These are phyloP conservation scores for Rosa multiflora DNA, from an alignment of 306 rosid species.

Conservation along the genomic window DNA sequence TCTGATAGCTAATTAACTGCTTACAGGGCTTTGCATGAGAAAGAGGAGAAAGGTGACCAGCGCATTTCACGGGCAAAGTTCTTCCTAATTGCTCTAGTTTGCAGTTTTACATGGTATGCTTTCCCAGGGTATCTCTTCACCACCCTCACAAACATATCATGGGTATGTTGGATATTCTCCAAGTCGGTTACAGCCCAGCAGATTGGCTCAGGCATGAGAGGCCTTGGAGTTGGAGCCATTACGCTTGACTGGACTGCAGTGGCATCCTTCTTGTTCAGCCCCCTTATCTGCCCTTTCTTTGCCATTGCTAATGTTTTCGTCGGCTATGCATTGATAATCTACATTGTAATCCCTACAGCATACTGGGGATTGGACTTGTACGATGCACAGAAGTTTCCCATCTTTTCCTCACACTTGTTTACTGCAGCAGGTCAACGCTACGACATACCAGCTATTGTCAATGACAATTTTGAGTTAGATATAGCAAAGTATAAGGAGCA, in stretches of 20 bases:
- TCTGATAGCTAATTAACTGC: neutral
- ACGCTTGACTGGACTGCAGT: conserved; percentile 74
- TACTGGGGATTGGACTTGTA: conserved; percentile 66
- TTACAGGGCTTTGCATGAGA: conserved; percentile 79
- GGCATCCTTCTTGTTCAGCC: conserved; percentile 75
- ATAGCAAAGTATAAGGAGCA: conserved; percentile 40
- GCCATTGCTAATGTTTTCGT: conserved; percentile 63
- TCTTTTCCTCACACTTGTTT: conserved; percentile 75
- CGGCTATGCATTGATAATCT: conserved; percentile 52
- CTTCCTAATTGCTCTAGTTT: conserved; percentile 59
- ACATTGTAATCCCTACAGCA: conserved; percentile 47
- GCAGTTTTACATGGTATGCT: conserved; percentile 73
- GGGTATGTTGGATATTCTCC: conserved; percentile 78
- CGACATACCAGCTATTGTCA: conserved; percentile 59
- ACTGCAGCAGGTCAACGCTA: conserved; percentile 52
- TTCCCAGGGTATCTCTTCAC: conserved; percentile 72
- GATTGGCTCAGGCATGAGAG: conserved; percentile 77
- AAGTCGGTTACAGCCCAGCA: conserved; percentile 85
- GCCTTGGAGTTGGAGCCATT: conserved; percentile 74
- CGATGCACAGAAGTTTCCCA: conserved; percentile 57
- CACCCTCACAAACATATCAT: conserved; percentile 77
- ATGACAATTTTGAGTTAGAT: conserved; percentile 59
- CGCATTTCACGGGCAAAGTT: conserved; percentile 58
- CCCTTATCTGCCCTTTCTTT: conserved; percentile 74
- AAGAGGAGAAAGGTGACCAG: conserved; percentile 68